Percentiles rank a stretch among this genome's conserved stretches.
Evolutionary conservation across 768 basidiomycete genomes (phyloP).

Genomic region (Lenzites betulinus): DNA sequence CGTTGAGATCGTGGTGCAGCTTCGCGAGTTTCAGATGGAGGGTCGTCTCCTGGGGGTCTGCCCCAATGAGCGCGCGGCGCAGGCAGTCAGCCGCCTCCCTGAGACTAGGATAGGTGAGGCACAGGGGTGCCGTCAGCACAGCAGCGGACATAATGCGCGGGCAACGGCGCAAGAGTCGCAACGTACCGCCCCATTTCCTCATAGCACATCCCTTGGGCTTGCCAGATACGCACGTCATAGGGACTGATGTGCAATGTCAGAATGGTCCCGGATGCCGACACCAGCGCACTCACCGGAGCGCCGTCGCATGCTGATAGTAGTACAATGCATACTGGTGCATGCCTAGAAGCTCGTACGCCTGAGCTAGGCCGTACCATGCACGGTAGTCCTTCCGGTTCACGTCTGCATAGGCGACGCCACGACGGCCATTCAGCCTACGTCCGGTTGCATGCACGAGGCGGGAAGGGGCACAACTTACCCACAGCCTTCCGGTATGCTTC

Average conservation of each 20-base stretch:
- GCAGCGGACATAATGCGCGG: constrained; percentile 22
- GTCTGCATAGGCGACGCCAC: constrained; percentile 49
- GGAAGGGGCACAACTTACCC: constrained; percentile 54
- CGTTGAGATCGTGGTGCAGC: constrained; percentile 67
- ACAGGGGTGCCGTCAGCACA: constrained; percentile 8
- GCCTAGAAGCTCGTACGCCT: constrained; percentile 94
- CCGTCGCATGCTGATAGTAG: constrained; percentile 96
- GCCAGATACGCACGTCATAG: constrained; percentile 96
- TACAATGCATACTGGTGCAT: constrained; percentile 97
- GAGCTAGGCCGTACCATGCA: constrained; percentile 98
- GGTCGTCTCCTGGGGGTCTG: constrained; percentile 73
- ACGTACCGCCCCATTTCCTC: constrained; percentile 84
- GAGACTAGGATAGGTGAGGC: constrained; percentile 46
- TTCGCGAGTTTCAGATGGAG: constrained; percentile 76
- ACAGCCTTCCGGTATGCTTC: constrained; percentile 96
- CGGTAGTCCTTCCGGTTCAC: constrained; percentile 96
- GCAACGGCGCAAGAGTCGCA: not conserved
- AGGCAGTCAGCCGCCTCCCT: constrained; percentile 91
- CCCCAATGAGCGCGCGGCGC: constrained; percentile 83
- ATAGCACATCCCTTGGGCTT: constrained; percentile 91
- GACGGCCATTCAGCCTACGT: constrained; percentile 5
- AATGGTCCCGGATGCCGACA: not conserved
- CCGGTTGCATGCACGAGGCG: not conserved
- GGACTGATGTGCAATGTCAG: constrained; percentile 54
- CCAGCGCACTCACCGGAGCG: constrained; percentile 62